A percentile compares a stretch with the other conserved stretches of the same genome.
Evolutionary conservation across 352 stramenopile species (phyloP).

Genomic region (Peronospora farinosa): DNA sequence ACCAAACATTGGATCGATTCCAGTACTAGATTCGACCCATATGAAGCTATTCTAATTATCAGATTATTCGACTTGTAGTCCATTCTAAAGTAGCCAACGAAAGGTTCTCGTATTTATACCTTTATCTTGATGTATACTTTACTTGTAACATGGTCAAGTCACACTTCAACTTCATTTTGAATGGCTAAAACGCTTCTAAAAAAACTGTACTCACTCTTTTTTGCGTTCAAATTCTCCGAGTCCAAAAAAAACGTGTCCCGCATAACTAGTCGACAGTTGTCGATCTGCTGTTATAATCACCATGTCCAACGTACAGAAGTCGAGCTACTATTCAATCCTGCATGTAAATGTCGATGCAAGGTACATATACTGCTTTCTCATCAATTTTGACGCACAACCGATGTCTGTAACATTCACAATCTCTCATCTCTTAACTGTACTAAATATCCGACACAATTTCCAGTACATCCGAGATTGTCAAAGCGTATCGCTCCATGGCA

Average conservation of each 20-base stretch:
- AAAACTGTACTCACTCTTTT: too few relatives aligned
- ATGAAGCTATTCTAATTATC: too few relatives aligned
- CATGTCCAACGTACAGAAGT: constrained; percentile 47
- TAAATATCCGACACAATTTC: not conserved
- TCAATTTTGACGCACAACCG: not conserved
- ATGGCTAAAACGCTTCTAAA: too few relatives aligned
- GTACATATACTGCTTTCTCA: constrained; percentile 15
- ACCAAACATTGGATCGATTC: too few relatives aligned
- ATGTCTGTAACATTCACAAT: not conserved
- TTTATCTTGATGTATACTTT: too few relatives aligned
- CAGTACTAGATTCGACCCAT: too few relatives aligned
- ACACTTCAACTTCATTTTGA: too few relatives aligned
- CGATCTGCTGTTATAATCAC: constrained; percentile 6
- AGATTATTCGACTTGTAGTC: too few relatives aligned
- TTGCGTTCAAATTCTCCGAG: not conserved
- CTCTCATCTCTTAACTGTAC: not conserved
- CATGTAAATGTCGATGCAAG: constrained; percentile 55
- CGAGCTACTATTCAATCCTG: constrained; percentile 65
- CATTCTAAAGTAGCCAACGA: too few relatives aligned
- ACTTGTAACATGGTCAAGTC: too few relatives aligned
- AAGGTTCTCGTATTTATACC: too few relatives aligned
- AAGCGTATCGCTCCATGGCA: constrained; percentile 90
- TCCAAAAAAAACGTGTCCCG: not conserved
- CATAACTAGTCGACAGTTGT: not conserved
- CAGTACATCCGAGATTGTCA: constrained; percentile 90